A percentile compares a stretch with the other conserved stretches of the same genome.
These are phyloP conservation scores for Astragalus membranaceus DNA, from an alignment of 306 rosid species.

Conservation along the genomic window DNA sequence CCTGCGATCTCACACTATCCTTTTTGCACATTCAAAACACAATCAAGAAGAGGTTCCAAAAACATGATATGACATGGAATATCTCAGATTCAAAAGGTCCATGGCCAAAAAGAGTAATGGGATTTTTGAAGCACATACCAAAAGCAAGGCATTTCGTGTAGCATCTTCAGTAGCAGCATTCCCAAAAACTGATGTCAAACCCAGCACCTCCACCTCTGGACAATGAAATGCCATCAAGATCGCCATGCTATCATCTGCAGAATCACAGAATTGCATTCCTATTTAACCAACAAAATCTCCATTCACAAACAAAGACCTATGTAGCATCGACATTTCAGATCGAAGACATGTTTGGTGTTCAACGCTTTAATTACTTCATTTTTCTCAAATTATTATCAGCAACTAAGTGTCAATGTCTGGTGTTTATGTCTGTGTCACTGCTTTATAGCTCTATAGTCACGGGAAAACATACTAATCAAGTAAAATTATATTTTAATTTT, in stretches of 20 bases:
- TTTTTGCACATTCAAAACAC: slow-evolving; percentile 57
- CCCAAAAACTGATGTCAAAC: slow-evolving; percentile 78
- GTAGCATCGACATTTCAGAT: too few relatives aligned
- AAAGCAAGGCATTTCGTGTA: slow-evolving; percentile 77
- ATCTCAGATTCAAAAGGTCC: background rate
- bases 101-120: background rate
- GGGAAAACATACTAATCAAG: background rate
- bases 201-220: slow-evolving; percentile 66
- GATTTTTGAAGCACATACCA: slow-evolving; percentile 49
- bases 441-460: background rate
- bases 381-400: too few relatives aligned
- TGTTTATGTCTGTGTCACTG: too few relatives aligned
- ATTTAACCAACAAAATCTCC: background rate
- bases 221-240: slow-evolving; percentile 85
- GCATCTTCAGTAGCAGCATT: slow-evolving; percentile 62
- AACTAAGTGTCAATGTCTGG: too few relatives aligned
- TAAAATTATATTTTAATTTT: background rate
- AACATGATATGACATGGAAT: background rate
- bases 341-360: too few relatives aligned
- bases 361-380: too few relatives aligned
- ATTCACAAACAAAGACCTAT: background rate
- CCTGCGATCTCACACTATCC: slow-evolving; percentile 99
- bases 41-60: slow-evolving; percentile 42
- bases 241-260: slow-evolving; percentile 81
- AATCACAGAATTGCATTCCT: slow-evolving; percentile 10